phyloP scores from a whole-genome alignment of 106 monocot species.

The Platanthera zijinensis region DNA sequence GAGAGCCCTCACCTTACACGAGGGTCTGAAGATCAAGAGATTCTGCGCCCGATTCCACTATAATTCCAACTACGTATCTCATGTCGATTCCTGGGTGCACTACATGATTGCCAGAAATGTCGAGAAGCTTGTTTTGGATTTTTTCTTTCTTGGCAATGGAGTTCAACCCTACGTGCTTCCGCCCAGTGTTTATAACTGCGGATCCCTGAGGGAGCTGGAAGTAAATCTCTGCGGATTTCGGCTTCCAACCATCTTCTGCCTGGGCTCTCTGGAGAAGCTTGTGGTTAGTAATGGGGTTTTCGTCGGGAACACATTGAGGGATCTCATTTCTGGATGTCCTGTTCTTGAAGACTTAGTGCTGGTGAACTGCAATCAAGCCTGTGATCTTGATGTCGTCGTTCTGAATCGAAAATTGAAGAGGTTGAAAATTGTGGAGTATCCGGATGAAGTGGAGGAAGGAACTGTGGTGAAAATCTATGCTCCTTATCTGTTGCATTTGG shows the following conservation, averaged over 20 bases:
- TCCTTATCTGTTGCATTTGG: slow-evolving; percentile 8
- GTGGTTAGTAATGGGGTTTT: neutral
- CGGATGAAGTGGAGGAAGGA: neutral
- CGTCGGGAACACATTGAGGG: neutral
- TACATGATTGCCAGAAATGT: neutral
- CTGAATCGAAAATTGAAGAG: slow-evolving; percentile 1
- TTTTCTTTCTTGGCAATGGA: neutral
- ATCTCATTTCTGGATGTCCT: slow-evolving; percentile 3
- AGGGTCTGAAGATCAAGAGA: slow-evolving; percentile 2
- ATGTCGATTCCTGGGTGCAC: slow-evolving; percentile 5
- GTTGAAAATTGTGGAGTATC: slow-evolving; percentile 3
- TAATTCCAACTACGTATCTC: neutral
- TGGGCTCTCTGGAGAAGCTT: slow-evolving; percentile 2
- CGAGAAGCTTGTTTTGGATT: slow-evolving; percentile 4
- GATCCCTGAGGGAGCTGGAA: neutral
- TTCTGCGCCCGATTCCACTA: neutral
- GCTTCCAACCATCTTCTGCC: neutral
- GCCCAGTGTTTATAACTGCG: neutral
- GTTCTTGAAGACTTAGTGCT: neutral
- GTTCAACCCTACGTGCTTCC: neutral
- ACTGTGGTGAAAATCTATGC: slow-evolving; percentile 4
- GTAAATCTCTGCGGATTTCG: neutral
- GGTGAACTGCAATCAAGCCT: slow-evolving; percentile 10
- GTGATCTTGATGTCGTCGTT: neutral
- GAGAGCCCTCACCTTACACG: neutral